Conservation (phyloP, 805 yeast genomes). For the Ogataea nitratoaversa region DNA sequence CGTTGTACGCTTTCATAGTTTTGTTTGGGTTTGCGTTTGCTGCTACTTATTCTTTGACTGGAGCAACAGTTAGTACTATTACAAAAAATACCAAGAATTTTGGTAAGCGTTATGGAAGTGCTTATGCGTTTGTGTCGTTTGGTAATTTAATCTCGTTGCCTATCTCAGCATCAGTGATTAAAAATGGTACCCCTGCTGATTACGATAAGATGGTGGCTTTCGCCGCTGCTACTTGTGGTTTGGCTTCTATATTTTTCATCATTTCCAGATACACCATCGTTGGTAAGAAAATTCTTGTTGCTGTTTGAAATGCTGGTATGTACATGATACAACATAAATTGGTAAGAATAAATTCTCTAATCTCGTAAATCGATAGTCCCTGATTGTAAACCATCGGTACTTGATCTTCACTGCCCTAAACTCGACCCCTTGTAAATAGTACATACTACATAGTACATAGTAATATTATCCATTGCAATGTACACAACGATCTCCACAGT, state of each 20-base stretch:
- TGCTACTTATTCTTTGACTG: constrained; percentile 56
- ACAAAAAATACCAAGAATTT: constrained; percentile 51
- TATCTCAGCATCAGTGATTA: constrained; percentile 42
- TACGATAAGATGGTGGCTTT: constrained; percentile 30
- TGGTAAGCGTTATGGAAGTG: constrained; percentile 66
- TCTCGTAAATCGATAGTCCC: too few species aligned
- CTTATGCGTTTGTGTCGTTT: constrained; percentile 56
- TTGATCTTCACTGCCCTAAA: too few species aligned
- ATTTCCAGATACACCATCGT: constrained; percentile 32
- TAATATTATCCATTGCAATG: too few species aligned
- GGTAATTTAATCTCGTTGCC: constrained; percentile 45
- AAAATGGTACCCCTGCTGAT: constrained; percentile 23
- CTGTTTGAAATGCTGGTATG: constrained; percentile 10
- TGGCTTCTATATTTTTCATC: constrained; percentile 19
- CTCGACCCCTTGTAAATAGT: too few species aligned
- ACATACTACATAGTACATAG: too few species aligned
- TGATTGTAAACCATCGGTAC: too few species aligned
- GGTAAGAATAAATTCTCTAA: too few species aligned
- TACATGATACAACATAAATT: too few species aligned
- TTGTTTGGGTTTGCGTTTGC: constrained; percentile 52
- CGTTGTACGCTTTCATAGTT: constrained; percentile 49
- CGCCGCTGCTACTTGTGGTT: constrained; percentile 27
- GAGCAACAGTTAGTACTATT: constrained; percentile 59
- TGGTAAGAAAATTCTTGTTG: constrained; percentile 33
- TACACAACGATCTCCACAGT: too few species aligned